Evolutionary conservation across 805 yeast species (phyloP).

Genomic region (Candida ascalaphidarum): DNA sequence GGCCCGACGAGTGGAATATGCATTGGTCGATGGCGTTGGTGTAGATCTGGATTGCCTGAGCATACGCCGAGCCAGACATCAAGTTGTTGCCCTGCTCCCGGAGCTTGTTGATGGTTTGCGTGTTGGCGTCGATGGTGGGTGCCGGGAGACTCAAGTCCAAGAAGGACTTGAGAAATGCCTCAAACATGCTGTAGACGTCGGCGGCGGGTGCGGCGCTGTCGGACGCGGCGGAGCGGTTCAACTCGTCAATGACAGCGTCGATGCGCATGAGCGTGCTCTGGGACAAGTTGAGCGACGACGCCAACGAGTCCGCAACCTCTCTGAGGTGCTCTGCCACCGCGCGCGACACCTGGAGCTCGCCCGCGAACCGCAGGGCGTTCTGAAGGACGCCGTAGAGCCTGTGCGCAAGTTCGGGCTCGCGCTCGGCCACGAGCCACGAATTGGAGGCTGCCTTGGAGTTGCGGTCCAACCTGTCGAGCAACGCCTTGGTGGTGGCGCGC

Average conservation of each 20-base stretch:
- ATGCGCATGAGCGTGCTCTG: neutral
- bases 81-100: slow-evolving; percentile 34
- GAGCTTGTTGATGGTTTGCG: too few species aligned
- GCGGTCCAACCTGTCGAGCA: slow-evolving; percentile 9
- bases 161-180: too few species aligned
- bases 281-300: neutral
- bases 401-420: slow-evolving; percentile 9
- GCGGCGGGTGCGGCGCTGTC: too few species aligned
- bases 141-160: too few species aligned
- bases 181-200: too few species aligned
- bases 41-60: slow-evolving; percentile 30
- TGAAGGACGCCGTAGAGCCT: slow-evolving; percentile 11
- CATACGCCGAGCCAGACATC: slow-evolving; percentile 25
- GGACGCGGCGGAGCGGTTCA: too few species aligned
- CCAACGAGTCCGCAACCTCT: neutral
- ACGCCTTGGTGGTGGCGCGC: slow-evolving; percentile 7
- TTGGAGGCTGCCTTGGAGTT: neutral
- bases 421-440: slow-evolving; percentile 1
- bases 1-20: slow-evolving; percentile 4
- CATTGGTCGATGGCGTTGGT: slow-evolving; percentile 25
- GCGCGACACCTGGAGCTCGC: neutral
- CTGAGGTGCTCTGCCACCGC: too few species aligned
- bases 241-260: neutral
- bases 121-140: too few species aligned
- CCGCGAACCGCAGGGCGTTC: too few species aligned